Evolutionary conservation across 2,329 filamentous ascomycete species (phyloP), one percentile per base, ranked within the genome.

Genomic region (Alternaria consortialis): DNA sequence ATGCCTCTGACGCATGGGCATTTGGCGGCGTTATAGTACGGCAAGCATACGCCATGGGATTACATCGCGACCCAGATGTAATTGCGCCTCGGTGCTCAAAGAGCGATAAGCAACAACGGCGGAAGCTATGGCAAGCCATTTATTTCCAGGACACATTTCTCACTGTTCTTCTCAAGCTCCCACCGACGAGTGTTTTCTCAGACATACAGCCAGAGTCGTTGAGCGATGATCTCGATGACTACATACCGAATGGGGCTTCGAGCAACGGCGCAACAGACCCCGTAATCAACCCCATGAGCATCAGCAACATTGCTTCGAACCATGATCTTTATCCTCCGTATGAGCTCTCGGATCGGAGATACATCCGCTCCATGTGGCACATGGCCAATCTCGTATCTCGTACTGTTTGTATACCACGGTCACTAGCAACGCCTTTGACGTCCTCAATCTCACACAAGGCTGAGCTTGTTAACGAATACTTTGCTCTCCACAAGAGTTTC

Each of bases 71-170:
- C 71, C 91, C 91, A 0, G 91, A 93, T 60, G 88, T 92, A 60
- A 89, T 82, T 23, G 86, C 86, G 0, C 90, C 91, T 0, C 83
- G 88, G 37, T 89, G 90, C 1, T 87, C 83, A 4, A 81, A 84
- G 1, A 90, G 91, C 59, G 91, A 94, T 66, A 94, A 93, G 74
- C 91, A 94, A 73, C 88, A 92, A 71, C 85, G 91, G 25, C 85
- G 91, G 51, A 94, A 93, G 73, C 84, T 94, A 2, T 94, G 91
- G 91, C 91, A 94, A 76, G 91, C 91, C 2, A 90, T 94, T 1
- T 82, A 92, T 27, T 85, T 93, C 13, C 91, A 94, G 77, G 91
- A 94, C 75, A 94, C 91, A 0, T 94, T 94, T 74, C 80, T 94
- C 4, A 93, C 91, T 0, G 90, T 94, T 0, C 84, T 94, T 0